These are phyloP conservation scores for Tirmania nivea DNA, from an alignment of 495 filamentous ascomycete species.

Conservation along the genomic window DNA sequence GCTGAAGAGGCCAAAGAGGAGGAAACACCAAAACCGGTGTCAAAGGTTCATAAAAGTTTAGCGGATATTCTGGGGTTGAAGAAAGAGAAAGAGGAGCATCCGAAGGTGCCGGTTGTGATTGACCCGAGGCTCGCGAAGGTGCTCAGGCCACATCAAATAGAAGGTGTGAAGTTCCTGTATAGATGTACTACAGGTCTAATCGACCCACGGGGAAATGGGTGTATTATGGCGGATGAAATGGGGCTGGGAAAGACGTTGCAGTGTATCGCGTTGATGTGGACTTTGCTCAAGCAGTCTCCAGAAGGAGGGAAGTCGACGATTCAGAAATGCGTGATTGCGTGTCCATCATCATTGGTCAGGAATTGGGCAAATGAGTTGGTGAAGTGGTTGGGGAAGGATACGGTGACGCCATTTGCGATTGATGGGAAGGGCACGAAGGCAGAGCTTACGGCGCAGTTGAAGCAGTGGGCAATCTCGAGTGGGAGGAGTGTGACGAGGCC, in stretches of 20 bases:
- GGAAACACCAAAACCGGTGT: constrained; percentile 24
- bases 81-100: constrained; percentile 63
- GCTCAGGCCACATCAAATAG: constrained; percentile 87
- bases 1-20: constrained; percentile 29
- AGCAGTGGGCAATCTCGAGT: constrained; percentile 81
- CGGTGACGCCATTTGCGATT: constrained; percentile 82
- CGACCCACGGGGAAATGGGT: constrained; percentile 82
- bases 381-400: constrained; percentile 89
- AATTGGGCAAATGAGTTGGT: constrained; percentile 95
- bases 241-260: constrained; percentile 86
- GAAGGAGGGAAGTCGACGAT: constrained; percentile 85
- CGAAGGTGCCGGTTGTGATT: constrained; percentile 89
- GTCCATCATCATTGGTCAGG: constrained; percentile 82
- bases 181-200: constrained; percentile 80
- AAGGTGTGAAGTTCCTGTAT: constrained; percentile 97
- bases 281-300: constrained; percentile 80
- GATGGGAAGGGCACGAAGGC: constrained; percentile 93
- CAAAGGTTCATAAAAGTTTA: constrained; percentile 68
- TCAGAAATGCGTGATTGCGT: constrained; percentile 96
- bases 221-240: constrained; percentile 99
- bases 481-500: constrained; percentile 80
- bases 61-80: constrained; percentile 90
- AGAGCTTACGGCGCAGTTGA: constrained; percentile 68
- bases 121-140: constrained; percentile 83
- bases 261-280: constrained; percentile 80